A percentile compares a stretch with the other conserved stretches of the same genome.
Conservation (phyloP, 2,329 filamentous ascomycete genomes). For the Claviceps fusiformis region DNA sequence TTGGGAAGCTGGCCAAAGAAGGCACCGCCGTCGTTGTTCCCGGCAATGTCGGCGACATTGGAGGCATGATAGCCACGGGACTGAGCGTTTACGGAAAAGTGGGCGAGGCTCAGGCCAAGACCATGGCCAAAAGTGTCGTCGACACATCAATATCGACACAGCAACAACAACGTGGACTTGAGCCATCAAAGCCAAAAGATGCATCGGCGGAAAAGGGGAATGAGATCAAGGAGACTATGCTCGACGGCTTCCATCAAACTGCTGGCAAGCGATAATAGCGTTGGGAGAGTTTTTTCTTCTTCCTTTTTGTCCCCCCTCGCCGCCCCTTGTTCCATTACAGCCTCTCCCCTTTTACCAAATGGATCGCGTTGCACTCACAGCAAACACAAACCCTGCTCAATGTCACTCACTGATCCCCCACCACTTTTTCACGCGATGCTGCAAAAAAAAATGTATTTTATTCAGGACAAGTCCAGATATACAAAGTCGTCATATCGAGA, state of each 20-base stretch:
- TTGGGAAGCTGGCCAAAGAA: conserved; percentile 83
- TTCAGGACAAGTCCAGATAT: neutral
- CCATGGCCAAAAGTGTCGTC: conserved; percentile 41
- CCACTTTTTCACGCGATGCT: neutral
- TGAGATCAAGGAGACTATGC: conserved; percentile 24
- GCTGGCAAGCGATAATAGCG: conserved; percentile 20
- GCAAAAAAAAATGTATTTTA: neutral
- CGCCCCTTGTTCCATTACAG: neutral
- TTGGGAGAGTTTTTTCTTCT: neutral
- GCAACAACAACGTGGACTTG: conserved; percentile 9
- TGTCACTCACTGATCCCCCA: neutral
- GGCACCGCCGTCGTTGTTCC: conserved; percentile 92
- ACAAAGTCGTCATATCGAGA: neutral
- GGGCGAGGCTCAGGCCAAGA: conserved; percentile 61
- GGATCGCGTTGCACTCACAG: neutral
- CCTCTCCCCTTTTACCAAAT: neutral
- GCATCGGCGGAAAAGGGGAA: conserved; percentile 8
- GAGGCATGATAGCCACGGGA: conserved; percentile 91
- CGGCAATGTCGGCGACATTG: conserved; percentile 91
- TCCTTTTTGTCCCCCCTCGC: no score
- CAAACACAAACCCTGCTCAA: neutral
- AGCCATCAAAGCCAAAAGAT: conserved; percentile 8
- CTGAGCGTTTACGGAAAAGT: conserved; percentile 94
- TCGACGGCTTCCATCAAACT: conserved; percentile 27
- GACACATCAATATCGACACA: conserved; percentile 12